Evolutionary conservation across 139 green algal genomes (phyloP), one percentile per base, ranked within the genome.

Genomic region (Picochlorum sp.): DNA sequence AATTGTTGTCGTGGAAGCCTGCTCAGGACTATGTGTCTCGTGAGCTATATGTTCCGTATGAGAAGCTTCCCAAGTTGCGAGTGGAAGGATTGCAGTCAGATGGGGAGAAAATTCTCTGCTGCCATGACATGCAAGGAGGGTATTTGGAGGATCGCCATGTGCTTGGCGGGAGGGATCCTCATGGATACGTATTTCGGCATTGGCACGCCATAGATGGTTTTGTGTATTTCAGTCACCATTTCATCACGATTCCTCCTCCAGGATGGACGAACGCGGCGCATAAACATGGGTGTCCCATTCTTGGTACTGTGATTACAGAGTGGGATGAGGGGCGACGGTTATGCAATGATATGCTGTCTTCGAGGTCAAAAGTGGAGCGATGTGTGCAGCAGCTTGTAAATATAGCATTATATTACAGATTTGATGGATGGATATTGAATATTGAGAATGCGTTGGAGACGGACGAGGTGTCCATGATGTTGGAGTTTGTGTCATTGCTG

Each of bases 381-480:
- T 55, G 65, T 3, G 88, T 85, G 5, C 37, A 67, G 11, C 76
- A 81, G 73, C 79, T 93, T 49, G 73, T 75, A 13, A 38, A 47
- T 24, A 61, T 95, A 26, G 81, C 85, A 2, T 15, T 16, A 15
- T 70, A 76, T 57, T 73, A 83, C 45, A 79, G 80, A 34, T 95
- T 95, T 75, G 88, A 95, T 28, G 88, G 88, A 28, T 95, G 88
- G 88, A 73, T 95, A 51, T 32, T 95, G 30, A 95, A 95, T 76
- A 87, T 95, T 38, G 88, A 95, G 75, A 92, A 90, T 65, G 52
- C 37, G 1, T 23, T 95, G 56, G 26, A 68, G 28, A 41, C 45
- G 2, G 30, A 63, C 1, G 49, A 69, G 4, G 58, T 89, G 0
- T 71, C 73, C 10, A 65, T 78, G 32, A 60, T 95, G 54, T 50